These are phyloP conservation scores for Podila minutissima DNA, from an alignment of 192 early-diverging fungal species.

Conservation along the genomic window DNA sequence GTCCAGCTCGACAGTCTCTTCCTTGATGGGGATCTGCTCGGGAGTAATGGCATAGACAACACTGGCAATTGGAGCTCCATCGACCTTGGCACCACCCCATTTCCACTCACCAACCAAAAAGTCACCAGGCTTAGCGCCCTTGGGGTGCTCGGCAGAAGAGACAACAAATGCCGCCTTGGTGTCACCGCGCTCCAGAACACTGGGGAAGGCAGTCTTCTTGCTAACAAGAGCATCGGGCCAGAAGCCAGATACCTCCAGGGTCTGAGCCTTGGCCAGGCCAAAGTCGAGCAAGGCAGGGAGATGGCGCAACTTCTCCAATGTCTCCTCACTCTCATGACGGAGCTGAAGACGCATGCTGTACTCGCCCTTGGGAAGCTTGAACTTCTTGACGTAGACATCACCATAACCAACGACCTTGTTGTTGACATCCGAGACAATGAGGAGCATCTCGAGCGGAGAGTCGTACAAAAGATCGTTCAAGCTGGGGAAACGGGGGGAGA, in stretches of 20 bases:
- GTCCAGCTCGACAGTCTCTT: conserved; percentile 54
- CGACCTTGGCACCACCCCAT: conserved; percentile 57
- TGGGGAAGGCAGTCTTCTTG: conserved; percentile 57
- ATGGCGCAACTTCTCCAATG: conserved; percentile 81
- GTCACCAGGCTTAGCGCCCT: conserved; percentile 83
- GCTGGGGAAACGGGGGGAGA: conserved; percentile 70
- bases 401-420: conserved; percentile 74
- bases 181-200: conserved; percentile 62
- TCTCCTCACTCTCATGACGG: conserved; percentile 68
- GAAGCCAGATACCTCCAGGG: conserved; percentile 61
- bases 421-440: conserved; percentile 82
- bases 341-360: conserved; percentile 88
- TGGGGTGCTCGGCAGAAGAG: conserved; percentile 65
- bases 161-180: conserved; percentile 65
- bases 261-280: conserved; percentile 63
- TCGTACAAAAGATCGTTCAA: conserved; percentile 83
- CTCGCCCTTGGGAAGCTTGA: conserved; percentile 84
- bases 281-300: conserved; percentile 73
- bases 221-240: conserved; percentile 63
- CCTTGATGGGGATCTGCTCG: conserved; percentile 57
- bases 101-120: conserved; percentile 75
- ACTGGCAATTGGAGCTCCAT: conserved; percentile 57
- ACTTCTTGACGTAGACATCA: conserved; percentile 76
- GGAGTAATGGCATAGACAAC: conserved; percentile 63
- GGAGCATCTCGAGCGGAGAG: conserved; percentile 74